Evolutionary conservation across 768 basidiomycete species (phyloP).

Genomic region (Lactarius sanguifluus): DNA sequence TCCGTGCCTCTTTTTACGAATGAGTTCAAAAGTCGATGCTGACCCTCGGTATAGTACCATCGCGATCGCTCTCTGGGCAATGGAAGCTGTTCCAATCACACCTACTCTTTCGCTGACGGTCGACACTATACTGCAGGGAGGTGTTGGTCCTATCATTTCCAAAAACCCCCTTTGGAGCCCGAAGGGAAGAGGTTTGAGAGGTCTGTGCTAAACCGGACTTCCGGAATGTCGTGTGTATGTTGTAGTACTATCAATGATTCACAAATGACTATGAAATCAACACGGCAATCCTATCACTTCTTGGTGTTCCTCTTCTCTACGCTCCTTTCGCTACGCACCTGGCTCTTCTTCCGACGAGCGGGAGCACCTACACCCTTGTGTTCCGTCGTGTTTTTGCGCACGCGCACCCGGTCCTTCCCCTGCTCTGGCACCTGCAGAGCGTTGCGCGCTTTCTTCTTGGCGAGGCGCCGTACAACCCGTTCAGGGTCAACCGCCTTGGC

Average conservation of each 20-base stretch:
- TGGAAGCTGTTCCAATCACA: conserved; percentile 33
- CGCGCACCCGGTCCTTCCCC: conserved; percentile 48
- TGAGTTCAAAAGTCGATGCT: conserved; percentile 1
- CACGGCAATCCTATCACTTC: conserved; percentile 40
- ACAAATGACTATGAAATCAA: not conserved
- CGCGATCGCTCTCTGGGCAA: conserved; percentile 38
- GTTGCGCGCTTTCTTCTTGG: conserved; percentile 82
- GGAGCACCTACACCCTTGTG: conserved; percentile 33
- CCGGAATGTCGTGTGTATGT: not conserved
- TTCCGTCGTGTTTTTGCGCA: conserved; percentile 44
- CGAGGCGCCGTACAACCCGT: conserved; percentile 77
- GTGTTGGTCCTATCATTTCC: conserved; percentile 22
- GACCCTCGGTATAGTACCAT: conserved; percentile 12
- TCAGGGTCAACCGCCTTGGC: conserved; percentile 78
- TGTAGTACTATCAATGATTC: conserved; percentile 6
- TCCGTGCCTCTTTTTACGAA: conserved; percentile 37
- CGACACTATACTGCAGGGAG: conserved; percentile 34
- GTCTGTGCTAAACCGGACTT: not conserved
- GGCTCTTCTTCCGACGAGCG: conserved; percentile 41
- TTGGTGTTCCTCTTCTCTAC: conserved; percentile 56
- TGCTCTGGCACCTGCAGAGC: conserved; percentile 44
- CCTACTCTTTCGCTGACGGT: conserved; percentile 33
- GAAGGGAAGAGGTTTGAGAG: conserved; percentile 15
- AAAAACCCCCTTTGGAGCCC: conserved; percentile 32
- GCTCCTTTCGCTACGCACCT: conserved; percentile 56